Conservation (phyloP, 2,329 filamentous ascomycete genomes). For the Penicillium sp. region DNA sequence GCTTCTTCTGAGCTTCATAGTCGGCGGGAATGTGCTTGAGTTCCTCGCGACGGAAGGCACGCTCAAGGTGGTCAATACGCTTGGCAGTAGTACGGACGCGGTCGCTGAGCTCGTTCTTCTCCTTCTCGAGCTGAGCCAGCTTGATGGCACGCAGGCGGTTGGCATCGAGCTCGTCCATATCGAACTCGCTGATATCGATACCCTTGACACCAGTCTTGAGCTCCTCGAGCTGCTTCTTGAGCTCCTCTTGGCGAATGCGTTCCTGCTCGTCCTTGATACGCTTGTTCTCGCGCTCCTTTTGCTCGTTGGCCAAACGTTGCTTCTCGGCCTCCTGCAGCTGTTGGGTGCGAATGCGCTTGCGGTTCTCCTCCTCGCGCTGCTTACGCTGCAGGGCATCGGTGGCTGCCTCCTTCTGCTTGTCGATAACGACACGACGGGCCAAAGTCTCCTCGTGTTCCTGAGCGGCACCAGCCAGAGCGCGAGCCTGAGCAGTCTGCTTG, state of each 20-base stretch:
- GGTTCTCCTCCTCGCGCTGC: conserved; percentile 89
- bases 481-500: conserved; percentile 77
- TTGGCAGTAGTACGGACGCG: conserved; percentile 90
- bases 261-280: conserved; percentile 85
- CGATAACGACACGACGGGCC: conserved; percentile 84
- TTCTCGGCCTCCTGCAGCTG: conserved; percentile 89
- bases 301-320: conserved; percentile 86
- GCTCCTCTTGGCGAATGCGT: conserved; percentile 86
- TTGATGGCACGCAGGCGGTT: conserved; percentile 92
- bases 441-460: conserved; percentile 87
- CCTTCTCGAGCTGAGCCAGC: conserved; percentile 91
- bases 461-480: conserved; percentile 85
- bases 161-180: conserved; percentile 85
- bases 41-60: conserved; percentile 95
- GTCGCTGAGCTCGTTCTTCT: conserved; percentile 95
- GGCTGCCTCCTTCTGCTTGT: conserved; percentile 97
- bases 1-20: conserved; percentile 79
- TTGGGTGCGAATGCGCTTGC: conserved; percentile 83
- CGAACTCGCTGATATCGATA: conserved; percentile 71
- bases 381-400: conserved; percentile 83
- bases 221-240: conserved; percentile 89
- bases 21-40: conserved; percentile 86
- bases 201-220: conserved; percentile 85
- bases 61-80: conserved; percentile 94
- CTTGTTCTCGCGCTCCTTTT: conserved; percentile 85